A percentile compares a stretch with the other conserved stretches of the same genome.
Evolutionary conservation across 2,329 filamentous ascomycete species (phyloP).

Genomic region (Zymoseptoria crescenta): DNA sequence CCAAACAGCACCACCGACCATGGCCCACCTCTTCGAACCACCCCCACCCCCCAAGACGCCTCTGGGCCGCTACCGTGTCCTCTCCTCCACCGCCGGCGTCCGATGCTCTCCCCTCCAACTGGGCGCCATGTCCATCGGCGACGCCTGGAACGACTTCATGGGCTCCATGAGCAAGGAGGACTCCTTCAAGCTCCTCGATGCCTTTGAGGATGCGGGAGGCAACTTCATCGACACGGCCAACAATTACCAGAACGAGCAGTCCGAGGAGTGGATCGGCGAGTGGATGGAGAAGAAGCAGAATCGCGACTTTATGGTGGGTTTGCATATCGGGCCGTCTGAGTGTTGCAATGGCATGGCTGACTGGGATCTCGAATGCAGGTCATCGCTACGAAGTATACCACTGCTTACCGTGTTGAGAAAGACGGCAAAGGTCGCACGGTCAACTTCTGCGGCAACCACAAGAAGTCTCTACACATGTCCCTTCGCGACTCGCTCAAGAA

Average conservation of each 20-base stretch:
- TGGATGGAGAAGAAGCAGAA: constrained; percentile 35
- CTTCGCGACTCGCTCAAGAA: constrained; percentile 35
- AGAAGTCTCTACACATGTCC: constrained; percentile 53
- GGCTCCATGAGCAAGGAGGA: constrained; percentile 54
- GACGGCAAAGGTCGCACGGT: constrained; percentile 47
- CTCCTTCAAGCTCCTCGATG: constrained; percentile 27
- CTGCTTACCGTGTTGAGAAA: constrained; percentile 20
- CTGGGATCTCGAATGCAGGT: constrained; percentile 21
- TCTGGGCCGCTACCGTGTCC: constrained; percentile 46
- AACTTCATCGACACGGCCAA: constrained; percentile 32
- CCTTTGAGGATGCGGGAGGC: constrained; percentile 28
- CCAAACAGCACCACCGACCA: constrained; percentile 1
- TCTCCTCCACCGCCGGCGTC: constrained; percentile 45
- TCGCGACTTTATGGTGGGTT: constrained; percentile 23
- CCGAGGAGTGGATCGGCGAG: constrained; percentile 38
- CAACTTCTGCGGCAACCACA: constrained; percentile 54
- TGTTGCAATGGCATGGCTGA: not conserved
- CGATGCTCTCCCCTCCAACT: constrained; percentile 42
- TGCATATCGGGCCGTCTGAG: too few species aligned
- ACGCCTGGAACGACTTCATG: constrained; percentile 48
- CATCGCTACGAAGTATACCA: constrained; percentile 36
- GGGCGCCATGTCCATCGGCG: constrained; percentile 58
- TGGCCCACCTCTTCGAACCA: constrained; percentile 24
- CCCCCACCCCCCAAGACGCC: constrained; percentile 44
- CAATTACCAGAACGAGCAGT: constrained; percentile 35